A percentile compares a stretch with the other conserved stretches of the same genome.
These are phyloP conservation scores for Magnolia officinalis DNA, from an alignment of 164 flowering plant genomes.

Conservation along the genomic window DNA sequence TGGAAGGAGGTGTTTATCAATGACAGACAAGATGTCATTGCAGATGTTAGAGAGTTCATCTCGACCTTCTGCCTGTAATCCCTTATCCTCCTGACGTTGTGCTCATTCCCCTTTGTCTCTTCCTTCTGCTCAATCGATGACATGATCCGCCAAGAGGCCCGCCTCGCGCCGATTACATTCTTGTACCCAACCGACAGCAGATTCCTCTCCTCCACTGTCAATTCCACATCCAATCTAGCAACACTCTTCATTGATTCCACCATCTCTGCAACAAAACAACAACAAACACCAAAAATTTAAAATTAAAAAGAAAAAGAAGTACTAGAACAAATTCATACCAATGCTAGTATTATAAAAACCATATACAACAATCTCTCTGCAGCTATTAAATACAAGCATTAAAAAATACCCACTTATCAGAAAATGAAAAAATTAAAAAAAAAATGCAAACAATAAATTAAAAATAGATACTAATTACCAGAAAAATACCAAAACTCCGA, in stretches of 20 bases:
- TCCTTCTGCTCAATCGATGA: conserved; percentile 91
- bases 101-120: conserved; percentile 79
- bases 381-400: neutral
- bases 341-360: neutral
- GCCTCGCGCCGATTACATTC: conserved; percentile 80
- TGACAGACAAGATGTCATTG: conserved; percentile 61
- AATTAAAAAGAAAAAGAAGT: neutral
- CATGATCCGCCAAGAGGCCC: conserved; percentile 93
- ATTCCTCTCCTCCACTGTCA: conserved; percentile 84
- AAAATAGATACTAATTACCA: neutral
- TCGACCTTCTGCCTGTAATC: conserved; percentile 77
- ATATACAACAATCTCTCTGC: neutral
- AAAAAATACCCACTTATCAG: neutral
- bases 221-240: conserved; percentile 65
- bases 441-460: neutral
- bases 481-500: neutral
- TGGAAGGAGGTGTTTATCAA: conserved; percentile 76
- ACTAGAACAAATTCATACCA: neutral
- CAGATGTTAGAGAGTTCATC: conserved; percentile 79
- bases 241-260: conserved; percentile 79
- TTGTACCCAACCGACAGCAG: conserved; percentile 88
- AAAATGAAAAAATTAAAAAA: neutral
- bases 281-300: neutral
- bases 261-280: conserved; percentile 56
- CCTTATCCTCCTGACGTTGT: conserved; percentile 61